Base-by-base conservation (phyloP, 2,329 filamentous ascomycete species). In the Gnomoniopsis sp. region DNA sequence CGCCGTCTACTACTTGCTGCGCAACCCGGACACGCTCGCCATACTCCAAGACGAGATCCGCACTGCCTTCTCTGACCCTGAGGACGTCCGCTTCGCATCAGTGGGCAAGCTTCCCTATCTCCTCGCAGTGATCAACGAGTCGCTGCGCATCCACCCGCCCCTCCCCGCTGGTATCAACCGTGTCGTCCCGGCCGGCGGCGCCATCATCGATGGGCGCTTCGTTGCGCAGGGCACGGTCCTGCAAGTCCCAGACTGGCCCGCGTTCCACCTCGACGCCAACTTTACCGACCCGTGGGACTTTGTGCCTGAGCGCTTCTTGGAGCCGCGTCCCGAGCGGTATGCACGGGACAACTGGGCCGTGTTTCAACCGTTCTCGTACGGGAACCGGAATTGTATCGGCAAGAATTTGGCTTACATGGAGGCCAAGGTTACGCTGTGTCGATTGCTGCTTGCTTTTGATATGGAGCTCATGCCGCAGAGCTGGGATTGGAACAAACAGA, bases 141-240 rank as follows among this genome's bases (percentile, higher is more conserved):
- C 43, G 19, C 33, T 62, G 55, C 61, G 61, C 6, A 67, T 69
- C 59, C 67, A 61, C 48, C 60, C 62, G 3, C 47, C 61, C 6
- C 50, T 61, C 14, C 53, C 55, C 33, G 49, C 53, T 21, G 55
- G 59, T 34, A 30, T 60, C 52, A 60, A 55, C 53, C 57, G 57
- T 14, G 46, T 62, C 12, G 64, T 65, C 4, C 59, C 66, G n/a
- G 22, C 48, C 10, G 63, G 59, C 21, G 68, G 68, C 21, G 54
- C 61, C 6, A 51, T 55, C 11, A 38, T 70, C 10, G 63, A 61
- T 17, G 63, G 59, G 7, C 54, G 61, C 19, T 64, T 61, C 49
- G 58, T 70, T 12, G 62, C 68, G 4, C 63, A 58, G 41, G 64
- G 64, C 6, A 65, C 64, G 14, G 74, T 79, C 59, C 68, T 81